A percentile compares a stretch with the other conserved stretches of the same genome.
These are phyloP conservation scores for Litsea cubeba DNA, from an alignment of 164 flowering plant species.

Conservation along the genomic window DNA sequence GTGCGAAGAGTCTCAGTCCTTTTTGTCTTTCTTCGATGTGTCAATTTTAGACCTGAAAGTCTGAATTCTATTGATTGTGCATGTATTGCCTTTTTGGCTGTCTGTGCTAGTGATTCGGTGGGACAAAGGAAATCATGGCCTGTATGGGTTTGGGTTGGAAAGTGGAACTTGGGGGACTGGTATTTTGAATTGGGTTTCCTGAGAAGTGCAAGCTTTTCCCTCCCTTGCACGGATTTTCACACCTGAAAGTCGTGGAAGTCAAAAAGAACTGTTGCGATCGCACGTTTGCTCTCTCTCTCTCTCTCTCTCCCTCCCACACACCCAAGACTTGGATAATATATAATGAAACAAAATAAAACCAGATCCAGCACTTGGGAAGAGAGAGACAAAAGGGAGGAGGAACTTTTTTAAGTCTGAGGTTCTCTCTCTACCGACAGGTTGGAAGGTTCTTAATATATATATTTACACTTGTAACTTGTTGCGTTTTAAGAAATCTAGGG, in stretches of 20 bases:
- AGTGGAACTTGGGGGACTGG: neutral
- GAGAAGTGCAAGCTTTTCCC: neutral
- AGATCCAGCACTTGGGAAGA: neutral
- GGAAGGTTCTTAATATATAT: slow-evolving; percentile 4
- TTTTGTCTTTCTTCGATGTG: neutral
- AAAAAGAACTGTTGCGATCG: neutral
- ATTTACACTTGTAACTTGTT: neutral
- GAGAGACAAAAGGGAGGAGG: neutral
- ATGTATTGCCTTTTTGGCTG: too few relatives aligned
- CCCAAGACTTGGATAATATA: neutral
- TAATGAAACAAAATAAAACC: neutral
- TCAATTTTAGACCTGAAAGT: too few relatives aligned
- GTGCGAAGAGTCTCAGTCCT: neutral
- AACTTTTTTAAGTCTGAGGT: neutral
- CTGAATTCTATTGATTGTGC: too few relatives aligned
- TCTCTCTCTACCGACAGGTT: neutral
- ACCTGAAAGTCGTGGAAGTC: neutral
- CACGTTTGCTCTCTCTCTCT: neutral
- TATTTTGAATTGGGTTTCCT: neutral
- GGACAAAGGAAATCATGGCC: neutral
- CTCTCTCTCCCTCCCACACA: too few relatives aligned
- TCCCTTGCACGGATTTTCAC: neutral
- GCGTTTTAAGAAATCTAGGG: neutral
- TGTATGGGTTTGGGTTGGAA: neutral
- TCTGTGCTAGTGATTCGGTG: too few relatives aligned